Conservation (phyloP, 441 rosid species). For the Macaranga tanarius region DNA sequence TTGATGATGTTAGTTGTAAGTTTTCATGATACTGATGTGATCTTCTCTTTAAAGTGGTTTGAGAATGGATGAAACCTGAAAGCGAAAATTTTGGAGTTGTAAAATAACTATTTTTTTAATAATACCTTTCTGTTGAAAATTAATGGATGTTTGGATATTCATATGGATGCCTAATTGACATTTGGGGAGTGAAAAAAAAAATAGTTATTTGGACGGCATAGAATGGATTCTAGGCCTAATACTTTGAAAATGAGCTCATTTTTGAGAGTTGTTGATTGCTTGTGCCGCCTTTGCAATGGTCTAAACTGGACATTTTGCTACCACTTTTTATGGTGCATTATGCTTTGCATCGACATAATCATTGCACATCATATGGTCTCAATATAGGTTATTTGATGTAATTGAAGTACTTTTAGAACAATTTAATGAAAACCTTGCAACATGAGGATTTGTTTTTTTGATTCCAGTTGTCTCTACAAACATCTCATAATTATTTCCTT, state of each 20-base stretch:
- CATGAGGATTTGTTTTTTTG: not conserved
- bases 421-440: not conserved
- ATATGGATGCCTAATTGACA: slow-evolving; percentile 1
- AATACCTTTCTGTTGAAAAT: not conserved
- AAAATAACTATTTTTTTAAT: not conserved
- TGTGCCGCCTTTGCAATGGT: not conserved
- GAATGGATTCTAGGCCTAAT: not conserved
- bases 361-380: not conserved
- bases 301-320: not conserved
- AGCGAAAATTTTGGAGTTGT: not conserved
- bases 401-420: not conserved
- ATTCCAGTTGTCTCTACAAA: not conserved
- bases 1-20: not conserved
- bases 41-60: not conserved
- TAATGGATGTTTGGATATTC: not conserved
- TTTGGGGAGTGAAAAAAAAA: not conserved
- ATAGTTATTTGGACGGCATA: not conserved
- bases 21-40: not conserved
- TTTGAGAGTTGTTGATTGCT: not conserved
- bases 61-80: not conserved
- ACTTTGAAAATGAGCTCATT: not conserved
- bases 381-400: not conserved
- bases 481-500: not conserved
- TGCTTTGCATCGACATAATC: not conserved
- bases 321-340: not conserved